Evolutionary conservation across 495 filamentous ascomycete genomes (phyloP), one percentile per base, ranked within the genome.

Genomic region (Letharia lupina): DNA sequence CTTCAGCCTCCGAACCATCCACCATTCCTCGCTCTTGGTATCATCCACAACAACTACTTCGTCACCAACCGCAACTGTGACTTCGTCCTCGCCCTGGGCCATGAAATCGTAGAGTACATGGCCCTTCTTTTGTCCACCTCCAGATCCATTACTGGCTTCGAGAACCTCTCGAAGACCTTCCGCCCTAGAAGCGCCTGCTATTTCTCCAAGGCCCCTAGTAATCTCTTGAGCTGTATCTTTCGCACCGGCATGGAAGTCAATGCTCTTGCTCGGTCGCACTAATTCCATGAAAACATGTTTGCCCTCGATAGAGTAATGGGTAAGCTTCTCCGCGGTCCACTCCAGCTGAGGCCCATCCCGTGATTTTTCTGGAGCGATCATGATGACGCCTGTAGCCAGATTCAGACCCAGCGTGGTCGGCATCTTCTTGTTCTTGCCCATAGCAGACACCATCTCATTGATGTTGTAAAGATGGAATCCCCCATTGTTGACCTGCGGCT

Each of bases 201-300:
- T 83, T 72, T 99, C 94, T 45, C 91, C 92, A 7, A 99, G 85
- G 45, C 88, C 87, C 45, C 85, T 80, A 16, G 95, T 87, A 71
- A 99, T 97, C 74, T 98, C 93, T 63, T 91, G 86, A 11, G 94
- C 94, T 37, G 93, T 96, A 74, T 98, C 93, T 75, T 98, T 99
- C 15, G 94, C 91, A 23, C 94, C 94, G 39, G 94, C 95, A 75
- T 99, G 94, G 67, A 99, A 93, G 75, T 99, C 94, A 60, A 96
- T 77, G 71, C 91, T 96, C 77, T 90, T 96, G 73, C 89, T 95
- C 12, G 94, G 94, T 44, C 88, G 80, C 50, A 96, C 87, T 44
- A 98, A 81, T 73, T 98, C 94, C 67, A 99, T 78, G 72, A 99
- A 99, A 20, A 99, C 89, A 75, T 98, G 94, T 73, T 99, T 99